Conservation (phyloP, 208 protist genomes). For the Trypanosoma vivax region DNA sequence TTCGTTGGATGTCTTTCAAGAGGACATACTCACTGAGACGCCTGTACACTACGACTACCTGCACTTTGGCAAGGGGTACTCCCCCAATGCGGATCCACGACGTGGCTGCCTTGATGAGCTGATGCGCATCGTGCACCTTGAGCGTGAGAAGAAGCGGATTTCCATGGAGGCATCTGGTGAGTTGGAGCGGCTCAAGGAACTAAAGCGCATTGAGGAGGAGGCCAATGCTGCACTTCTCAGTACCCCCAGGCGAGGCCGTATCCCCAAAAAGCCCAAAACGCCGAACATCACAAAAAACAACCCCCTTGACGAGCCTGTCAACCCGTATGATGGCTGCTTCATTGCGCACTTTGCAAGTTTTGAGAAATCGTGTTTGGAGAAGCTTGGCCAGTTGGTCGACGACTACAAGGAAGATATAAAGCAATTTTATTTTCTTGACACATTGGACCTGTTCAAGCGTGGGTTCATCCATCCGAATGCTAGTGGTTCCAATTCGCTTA, state of each 20-base stretch:
- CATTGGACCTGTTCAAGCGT: conserved; percentile 77
- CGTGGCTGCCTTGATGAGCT: conserved; percentile 60
- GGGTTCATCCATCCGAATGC: conserved; percentile 76
- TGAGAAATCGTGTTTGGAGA: conserved; percentile 84
- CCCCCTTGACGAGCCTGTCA: conserved; percentile 39
- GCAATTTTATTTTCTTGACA: conserved; percentile 84
- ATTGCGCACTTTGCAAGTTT: conserved; percentile 85
- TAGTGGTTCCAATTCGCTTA: conserved; percentile 82
- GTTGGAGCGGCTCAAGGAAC: conserved; percentile 26
- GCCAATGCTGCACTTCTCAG: conserved; percentile 13
- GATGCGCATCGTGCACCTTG: conserved; percentile 64
- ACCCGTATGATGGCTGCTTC: conserved; percentile 80
- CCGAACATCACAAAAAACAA: conserved; percentile 34
- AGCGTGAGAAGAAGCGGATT: conserved; percentile 63
- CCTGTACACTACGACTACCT: conserved; percentile 87
- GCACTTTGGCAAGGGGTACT: conserved; percentile 84
- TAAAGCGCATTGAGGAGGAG: conserved; percentile 11
- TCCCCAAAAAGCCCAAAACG: conserved; percentile 17
- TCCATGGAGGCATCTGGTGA: conserved; percentile 57
- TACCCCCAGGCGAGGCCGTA: conserved; percentile 12
- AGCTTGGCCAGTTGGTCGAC: conserved; percentile 69
- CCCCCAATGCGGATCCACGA: conserved; percentile 74
- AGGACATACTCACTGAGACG: conserved; percentile 79
- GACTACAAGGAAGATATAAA: conserved; percentile 72
- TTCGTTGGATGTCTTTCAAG: conserved; percentile 84